These are phyloP conservation scores for Tilletia indica DNA, from an alignment of 1,284 basidiomycete genomes.

Conservation along the genomic window DNA sequence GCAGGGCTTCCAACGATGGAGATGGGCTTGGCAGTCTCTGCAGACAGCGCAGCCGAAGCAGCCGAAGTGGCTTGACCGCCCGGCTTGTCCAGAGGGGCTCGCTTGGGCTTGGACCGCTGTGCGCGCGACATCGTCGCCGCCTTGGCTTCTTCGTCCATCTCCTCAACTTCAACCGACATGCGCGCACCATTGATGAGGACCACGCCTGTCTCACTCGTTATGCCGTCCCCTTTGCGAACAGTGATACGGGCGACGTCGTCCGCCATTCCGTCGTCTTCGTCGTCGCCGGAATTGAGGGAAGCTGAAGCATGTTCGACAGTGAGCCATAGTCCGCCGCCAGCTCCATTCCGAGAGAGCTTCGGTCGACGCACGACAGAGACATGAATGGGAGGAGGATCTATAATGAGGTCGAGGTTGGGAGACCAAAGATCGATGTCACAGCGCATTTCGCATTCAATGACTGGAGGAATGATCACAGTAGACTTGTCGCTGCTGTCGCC, in stretches of 20 bases:
- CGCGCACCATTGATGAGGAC: constrained; percentile 88
- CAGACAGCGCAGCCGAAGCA: constrained; percentile 51
- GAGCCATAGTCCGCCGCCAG: constrained; percentile 91
- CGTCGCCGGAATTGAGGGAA: constrained; percentile 55
- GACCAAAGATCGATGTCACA: constrained; percentile 94
- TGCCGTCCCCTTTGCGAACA: constrained; percentile 68
- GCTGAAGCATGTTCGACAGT: constrained; percentile 83
- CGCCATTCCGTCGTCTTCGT: constrained; percentile 6
- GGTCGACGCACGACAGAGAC: constrained; percentile 84
- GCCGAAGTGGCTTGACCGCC: constrained; percentile 60
- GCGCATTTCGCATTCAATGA: constrained; percentile 87
- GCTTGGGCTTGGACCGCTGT: constrained; percentile 80
- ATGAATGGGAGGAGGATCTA: constrained; percentile 86
- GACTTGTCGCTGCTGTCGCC: not conserved
- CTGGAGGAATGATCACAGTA: constrained; percentile 29
- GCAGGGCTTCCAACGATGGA: not conserved
- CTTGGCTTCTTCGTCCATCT: constrained; percentile 70
- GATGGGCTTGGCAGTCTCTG: constrained; percentile 33
- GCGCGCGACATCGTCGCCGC: constrained; percentile 76
- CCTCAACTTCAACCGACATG: constrained; percentile 83
- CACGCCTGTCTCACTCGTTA: constrained; percentile 66
- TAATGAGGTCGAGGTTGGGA: constrained; percentile 78
- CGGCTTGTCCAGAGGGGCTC: constrained; percentile 84
- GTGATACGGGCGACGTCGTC: constrained; percentile 68
- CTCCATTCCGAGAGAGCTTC: constrained; percentile 70